phyloP scores from a whole-genome alignment of 2,329 filamentous ascomycete species.

The Calonectria hongkongensis region DNA sequence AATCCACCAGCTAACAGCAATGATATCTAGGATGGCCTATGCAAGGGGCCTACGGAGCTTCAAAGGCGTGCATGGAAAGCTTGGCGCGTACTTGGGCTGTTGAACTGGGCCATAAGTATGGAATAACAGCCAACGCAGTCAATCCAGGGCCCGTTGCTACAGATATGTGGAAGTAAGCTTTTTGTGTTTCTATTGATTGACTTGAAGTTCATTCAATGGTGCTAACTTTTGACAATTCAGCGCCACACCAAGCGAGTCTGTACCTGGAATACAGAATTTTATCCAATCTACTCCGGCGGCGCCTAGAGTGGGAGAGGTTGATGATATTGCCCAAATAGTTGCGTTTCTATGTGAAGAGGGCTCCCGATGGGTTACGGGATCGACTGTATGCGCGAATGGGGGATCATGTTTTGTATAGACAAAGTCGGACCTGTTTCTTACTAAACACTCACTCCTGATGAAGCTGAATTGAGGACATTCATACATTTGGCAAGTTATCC shows the following conservation, averaged over 20 bases:
- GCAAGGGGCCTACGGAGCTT: conserved; percentile 23
- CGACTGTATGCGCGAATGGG: conserved; percentile 50
- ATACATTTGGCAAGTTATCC: too few relatives aligned
- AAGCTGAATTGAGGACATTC: too few relatives aligned
- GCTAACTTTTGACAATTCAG: neutral
- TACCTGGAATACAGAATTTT: neutral
- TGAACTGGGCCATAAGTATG: conserved; percentile 51
- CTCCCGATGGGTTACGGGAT: conserved; percentile 54
- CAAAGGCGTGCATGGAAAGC: conserved; percentile 27
- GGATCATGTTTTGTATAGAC: conserved; percentile 34
- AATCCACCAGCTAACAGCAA: neutral
- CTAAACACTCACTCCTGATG: too few relatives aligned
- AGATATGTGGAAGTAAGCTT: conserved; percentile 27
- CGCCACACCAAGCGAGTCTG: neutral
- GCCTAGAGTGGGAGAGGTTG: conserved; percentile 49
- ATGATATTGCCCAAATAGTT: conserved; percentile 54
- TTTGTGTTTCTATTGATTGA: too few relatives aligned
- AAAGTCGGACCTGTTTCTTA: too few relatives aligned
- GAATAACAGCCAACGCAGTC: neutral
- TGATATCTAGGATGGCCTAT: conserved; percentile 12
- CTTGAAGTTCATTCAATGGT: neutral
- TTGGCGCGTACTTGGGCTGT: conserved; percentile 18
- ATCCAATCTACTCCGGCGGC: conserved; percentile 40
- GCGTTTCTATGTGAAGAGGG: conserved; percentile 52
- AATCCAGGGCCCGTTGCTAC: conserved; percentile 40